phyloP scores from a whole-genome alignment of 176 grass and related monocot species.

The Triticum timopheevii region DNA sequence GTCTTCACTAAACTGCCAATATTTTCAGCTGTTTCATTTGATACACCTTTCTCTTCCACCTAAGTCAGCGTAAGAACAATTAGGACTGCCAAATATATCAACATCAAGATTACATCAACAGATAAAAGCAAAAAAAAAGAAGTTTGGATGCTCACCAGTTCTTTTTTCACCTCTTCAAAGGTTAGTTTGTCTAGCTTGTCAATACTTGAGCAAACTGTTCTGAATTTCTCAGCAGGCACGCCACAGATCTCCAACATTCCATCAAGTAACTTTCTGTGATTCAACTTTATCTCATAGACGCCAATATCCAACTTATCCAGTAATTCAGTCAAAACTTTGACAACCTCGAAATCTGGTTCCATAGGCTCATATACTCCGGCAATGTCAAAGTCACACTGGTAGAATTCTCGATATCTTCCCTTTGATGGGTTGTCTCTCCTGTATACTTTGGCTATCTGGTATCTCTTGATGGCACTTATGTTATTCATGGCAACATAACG shows the following conservation, averaged over 20 bases:
- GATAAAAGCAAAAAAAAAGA: not conserved
- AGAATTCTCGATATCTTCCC: conserved; percentile 94
- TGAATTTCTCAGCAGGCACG: conserved; percentile 90
- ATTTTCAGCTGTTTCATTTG: conserved; percentile 77
- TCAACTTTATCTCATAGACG: conserved; percentile 86
- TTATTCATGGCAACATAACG: conserved; percentile 94
- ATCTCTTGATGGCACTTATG: conserved; percentile 76
- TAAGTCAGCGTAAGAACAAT: conserved; percentile 28
- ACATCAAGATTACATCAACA: conserved; percentile 20
- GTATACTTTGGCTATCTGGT: conserved; percentile 99
- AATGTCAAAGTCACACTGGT: conserved; percentile 98
- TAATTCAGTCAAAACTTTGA: conserved; percentile 88
- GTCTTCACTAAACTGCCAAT: conserved; percentile 87
- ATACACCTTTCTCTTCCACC: conserved; percentile 95
- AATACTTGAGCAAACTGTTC: conserved; percentile 99
- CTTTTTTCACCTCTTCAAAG: conserved; percentile 89
- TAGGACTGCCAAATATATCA: not conserved
- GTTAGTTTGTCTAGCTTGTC: conserved; percentile 95
- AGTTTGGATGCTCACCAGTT: conserved; percentile 63
- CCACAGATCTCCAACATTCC: conserved; percentile 97
- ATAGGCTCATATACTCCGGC: conserved; percentile 82
- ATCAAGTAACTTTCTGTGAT: conserved; percentile 91
- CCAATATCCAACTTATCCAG: conserved; percentile 90
- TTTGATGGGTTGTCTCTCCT: conserved; percentile 98
- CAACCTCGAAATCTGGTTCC: conserved; percentile 93